Base-by-base conservation (phyloP, 2,329 filamentous ascomycete genomes). In the Hypoxylon sp. region DNA sequence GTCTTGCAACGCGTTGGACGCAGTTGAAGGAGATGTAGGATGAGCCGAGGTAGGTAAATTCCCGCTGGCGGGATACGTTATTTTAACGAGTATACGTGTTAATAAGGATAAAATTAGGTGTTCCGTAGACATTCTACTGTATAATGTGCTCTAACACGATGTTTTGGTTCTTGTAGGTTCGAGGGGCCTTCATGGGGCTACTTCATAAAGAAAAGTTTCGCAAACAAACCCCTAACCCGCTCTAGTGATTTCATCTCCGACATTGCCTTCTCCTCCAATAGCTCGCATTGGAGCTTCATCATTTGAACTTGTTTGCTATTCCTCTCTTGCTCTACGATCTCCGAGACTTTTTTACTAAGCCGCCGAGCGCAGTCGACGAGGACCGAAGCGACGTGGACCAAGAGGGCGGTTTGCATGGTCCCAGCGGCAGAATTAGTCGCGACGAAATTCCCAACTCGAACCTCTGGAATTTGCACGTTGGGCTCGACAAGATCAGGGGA, bases 381-480 rank as follows among this genome's bases (percentile, higher is more conserved):
- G 1, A 70, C 65, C 5, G 69, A 65, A 2, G 71, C 60, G 17
- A 76, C 64, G 30, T 76, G 74, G 7, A 67, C 62, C 1, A 76
- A 38, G 14, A 76, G 64, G 6, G 70, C 67, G 0, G 56, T 67
- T 46, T 76, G 75, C 74, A 76, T 76, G 2, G 69, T 68, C 4
- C 72, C 73, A 23, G 75, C 68, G 1, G 72, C 67, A 7, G 71
- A 32, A 3, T 63, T 61, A 14, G 70, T 74, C 7, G 71, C 73
- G 17, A 76, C 73, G 30, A 76, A 75, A 21, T 55, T 72, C 1
- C 82, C 82, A 4, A 83, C 77, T 3, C 78, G 78, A 13, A 83
- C 78, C 50, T 82, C 78, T 0, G 81, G 80, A 2, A 83, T 75
- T 17, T 78, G 75, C 38, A 82, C 75, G 5, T 74, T 73, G 0